phyloP scores from a whole-genome alignment of 2,329 filamentous ascomycete species.

The Cordyceps farinosa region DNA sequence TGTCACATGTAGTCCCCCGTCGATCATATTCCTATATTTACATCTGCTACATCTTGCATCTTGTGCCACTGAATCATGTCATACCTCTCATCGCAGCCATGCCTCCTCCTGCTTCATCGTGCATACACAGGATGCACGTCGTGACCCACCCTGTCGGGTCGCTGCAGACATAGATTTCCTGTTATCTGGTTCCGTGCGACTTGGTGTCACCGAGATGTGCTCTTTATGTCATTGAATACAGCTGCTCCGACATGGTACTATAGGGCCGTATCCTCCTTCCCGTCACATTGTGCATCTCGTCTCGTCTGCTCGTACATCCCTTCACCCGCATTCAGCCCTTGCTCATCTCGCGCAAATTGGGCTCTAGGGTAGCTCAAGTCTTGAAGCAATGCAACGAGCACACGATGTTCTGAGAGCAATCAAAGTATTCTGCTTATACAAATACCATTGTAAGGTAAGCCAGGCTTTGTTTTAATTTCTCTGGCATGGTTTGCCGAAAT shows the following conservation, averaged over 20 bases:
- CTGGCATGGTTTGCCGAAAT: too few species aligned
- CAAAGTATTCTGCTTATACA: too few species aligned
- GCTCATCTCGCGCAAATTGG: neutral
- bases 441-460: too few species aligned
- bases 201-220: neutral
- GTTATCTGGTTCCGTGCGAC: neutral
- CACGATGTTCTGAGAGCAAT: too few species aligned
- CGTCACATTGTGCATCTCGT: neutral
- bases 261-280: neutral
- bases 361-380: neutral
- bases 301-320: neutral
- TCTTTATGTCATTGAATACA: neutral
- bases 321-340: too few species aligned
- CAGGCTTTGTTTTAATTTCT: too few species aligned
- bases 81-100: conserved; percentile 1
- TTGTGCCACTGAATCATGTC: neutral
- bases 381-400: too few species aligned
- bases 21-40: neutral
- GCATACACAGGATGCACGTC: neutral
- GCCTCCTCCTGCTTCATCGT: conserved; percentile 8
- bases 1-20: neutral
- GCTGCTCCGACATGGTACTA: too few species aligned
- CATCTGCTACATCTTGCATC: conserved; percentile 4
- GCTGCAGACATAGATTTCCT: neutral
- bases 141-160: neutral